Percentiles rank a stretch among this genome's conserved stretches.
Evolutionary conservation across 306 rosid genomes (phyloP).

Genomic region (Pyrus pyrifolia): DNA sequence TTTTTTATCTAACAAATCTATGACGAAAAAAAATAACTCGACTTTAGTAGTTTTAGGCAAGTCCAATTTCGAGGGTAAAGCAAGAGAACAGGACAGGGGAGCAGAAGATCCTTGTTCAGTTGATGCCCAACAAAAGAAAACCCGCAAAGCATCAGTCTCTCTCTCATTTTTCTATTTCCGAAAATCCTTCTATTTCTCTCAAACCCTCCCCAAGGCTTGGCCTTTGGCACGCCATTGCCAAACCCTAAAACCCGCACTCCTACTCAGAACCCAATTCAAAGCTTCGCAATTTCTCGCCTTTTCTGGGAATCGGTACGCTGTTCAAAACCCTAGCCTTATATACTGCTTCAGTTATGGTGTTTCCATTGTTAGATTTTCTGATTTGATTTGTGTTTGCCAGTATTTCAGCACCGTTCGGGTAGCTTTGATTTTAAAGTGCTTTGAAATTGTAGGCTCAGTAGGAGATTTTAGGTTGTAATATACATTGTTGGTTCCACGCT

Average conservation of each 20-base stretch:
- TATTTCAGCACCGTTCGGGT: background rate
- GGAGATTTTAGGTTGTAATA: background rate
- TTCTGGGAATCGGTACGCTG: background rate
- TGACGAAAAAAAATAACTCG: too few relatives aligned
- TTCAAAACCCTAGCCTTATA: background rate
- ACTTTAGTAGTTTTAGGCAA: too few relatives aligned
- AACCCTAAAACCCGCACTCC: background rate
- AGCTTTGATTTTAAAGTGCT: background rate
- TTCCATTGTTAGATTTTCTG: background rate
- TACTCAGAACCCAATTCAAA: background rate
- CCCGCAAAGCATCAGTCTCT: too few relatives aligned
- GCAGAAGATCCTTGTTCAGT: too few relatives aligned
- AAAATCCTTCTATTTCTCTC: too few relatives aligned
- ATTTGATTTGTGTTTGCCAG: background rate
- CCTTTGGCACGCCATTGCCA: background rate
- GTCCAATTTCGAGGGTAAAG: too few relatives aligned
- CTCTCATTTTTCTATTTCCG: too few relatives aligned
- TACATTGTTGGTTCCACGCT: background rate
- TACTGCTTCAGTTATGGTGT: background rate
- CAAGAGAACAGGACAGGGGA: too few relatives aligned
- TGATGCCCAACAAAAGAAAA: too few relatives aligned
- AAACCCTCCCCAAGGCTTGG: background rate
- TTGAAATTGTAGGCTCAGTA: background rate
- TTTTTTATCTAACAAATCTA: too few relatives aligned
- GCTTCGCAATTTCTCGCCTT: background rate